These are phyloP conservation scores for Vaccinium macrocarpon DNA, from an alignment of 148 eudicot genomes.

Conservation along the genomic window DNA sequence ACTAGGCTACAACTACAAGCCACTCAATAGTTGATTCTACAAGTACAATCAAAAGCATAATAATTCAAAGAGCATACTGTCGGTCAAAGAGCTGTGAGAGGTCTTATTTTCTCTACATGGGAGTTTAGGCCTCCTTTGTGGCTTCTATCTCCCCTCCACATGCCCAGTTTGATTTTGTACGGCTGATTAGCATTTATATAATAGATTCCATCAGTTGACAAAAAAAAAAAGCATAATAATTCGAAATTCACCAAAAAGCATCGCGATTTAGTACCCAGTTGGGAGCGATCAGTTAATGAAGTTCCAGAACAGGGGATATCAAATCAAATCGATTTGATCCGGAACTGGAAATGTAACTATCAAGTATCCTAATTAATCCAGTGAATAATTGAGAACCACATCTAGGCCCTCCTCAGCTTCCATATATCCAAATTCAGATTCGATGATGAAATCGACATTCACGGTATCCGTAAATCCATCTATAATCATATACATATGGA, in stretches of 20 bases:
- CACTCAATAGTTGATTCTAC: too few species aligned
- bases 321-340: background rate
- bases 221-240: background rate
- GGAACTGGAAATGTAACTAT: background rate
- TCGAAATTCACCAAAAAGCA: background rate
- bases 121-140: too few species aligned
- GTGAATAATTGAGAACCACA: background rate
- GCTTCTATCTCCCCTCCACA: too few species aligned
- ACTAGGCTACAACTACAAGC: too few species aligned
- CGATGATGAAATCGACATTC: background rate
- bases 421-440: background rate
- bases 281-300: background rate
- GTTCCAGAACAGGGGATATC: too few species aligned
- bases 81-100: too few species aligned
- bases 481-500: background rate
- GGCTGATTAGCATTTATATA: too few species aligned
- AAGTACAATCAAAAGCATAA: background rate
- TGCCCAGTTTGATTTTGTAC: too few species aligned
- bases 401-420: background rate
- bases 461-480: background rate
- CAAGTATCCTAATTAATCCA: background rate
- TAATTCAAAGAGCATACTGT: too few species aligned
- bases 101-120: too few species aligned
- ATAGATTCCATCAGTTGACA: too few species aligned
- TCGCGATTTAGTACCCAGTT: background rate